Conservation (phyloP, 345 rosid genomes). For the Anastatica hierochuntica region DNA sequence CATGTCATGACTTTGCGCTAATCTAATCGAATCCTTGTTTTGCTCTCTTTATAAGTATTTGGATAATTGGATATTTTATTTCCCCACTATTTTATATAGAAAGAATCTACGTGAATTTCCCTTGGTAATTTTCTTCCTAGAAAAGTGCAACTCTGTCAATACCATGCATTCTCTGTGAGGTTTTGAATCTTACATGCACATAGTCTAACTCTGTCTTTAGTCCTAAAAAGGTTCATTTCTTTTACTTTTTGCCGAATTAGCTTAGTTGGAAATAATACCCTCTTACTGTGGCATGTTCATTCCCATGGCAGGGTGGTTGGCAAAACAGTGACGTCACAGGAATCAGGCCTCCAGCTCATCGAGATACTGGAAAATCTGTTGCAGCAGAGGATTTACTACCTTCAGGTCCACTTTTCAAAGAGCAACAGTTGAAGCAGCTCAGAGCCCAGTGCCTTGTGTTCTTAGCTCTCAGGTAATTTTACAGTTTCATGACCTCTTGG, state of each 20-base stretch:
- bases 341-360: conserved; percentile 37
- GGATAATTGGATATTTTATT: neutral
- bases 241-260: neutral
- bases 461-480: conserved; percentile 71
- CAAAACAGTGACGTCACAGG: conserved; percentile 38
- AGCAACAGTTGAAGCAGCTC: conserved; percentile 85
- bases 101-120: neutral
- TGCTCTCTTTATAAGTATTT: neutral
- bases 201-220: neutral
- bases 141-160: neutral
- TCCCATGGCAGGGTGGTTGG: conserved; percentile 41
- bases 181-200: neutral
- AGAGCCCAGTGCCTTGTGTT: conserved; percentile 97
- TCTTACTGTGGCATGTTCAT: neutral
- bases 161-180: neutral
- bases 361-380: conserved; percentile 58
- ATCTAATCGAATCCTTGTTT: too few relatives aligned
- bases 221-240: neutral
- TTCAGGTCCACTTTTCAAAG: conserved; percentile 66
- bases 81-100: neutral
- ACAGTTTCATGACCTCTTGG: conserved; percentile 8
- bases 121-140: neutral
- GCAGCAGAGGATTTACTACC: conserved; percentile 32
- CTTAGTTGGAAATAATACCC: neutral
- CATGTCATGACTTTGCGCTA: too few relatives aligned